Evolutionary conservation across 805 yeast genomes (phyloP).

Genomic region (Ogataea pilisensis): DNA sequence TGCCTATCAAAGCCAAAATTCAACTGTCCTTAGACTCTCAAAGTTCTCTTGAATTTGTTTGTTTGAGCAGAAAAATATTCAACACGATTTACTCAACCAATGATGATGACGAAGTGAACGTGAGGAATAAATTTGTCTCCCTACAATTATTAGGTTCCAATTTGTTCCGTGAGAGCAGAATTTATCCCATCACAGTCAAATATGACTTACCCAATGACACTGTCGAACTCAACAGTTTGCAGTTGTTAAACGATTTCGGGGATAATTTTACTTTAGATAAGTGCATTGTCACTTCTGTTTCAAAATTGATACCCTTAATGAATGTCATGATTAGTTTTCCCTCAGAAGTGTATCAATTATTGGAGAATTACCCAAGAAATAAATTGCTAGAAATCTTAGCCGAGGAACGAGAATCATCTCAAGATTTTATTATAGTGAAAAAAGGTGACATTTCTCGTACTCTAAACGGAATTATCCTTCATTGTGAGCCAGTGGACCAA

Average conservation of each 20-base stretch:
- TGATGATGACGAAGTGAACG: conserved; percentile 1
- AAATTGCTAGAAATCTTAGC: conserved; percentile 33
- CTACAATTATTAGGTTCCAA: conserved; percentile 23
- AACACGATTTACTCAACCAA: conserved; percentile 9
- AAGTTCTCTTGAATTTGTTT: conserved; percentile 18
- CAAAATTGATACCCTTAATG: conserved; percentile 30
- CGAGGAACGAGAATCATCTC: conserved; percentile 28
- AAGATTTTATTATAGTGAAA: conserved; percentile 26
- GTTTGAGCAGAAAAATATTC: conserved; percentile 14
- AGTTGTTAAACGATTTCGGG: conserved; percentile 32
- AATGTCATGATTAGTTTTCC: conserved; percentile 40
- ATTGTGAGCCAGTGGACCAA: conserved; percentile 73
- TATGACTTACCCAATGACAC: conserved; percentile 23
- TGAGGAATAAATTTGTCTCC: conserved; percentile 12
- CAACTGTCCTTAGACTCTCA: conserved; percentile 18
- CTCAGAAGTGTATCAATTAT: conserved; percentile 41
- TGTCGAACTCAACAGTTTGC: conserved; percentile 37
- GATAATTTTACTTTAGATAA: conserved; percentile 40
- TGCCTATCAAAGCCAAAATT: conserved; percentile 13
- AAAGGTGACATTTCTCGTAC: conserved; percentile 41
- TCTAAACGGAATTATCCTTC: conserved; percentile 47
- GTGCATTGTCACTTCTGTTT: conserved; percentile 35
- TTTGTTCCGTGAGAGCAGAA: conserved; percentile 23
- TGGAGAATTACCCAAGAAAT: conserved; percentile 34
- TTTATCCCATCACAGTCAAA: conserved; percentile 34